phyloP scores from a whole-genome alignment of 306 rosid genomes.

The Boehmeria nivea region DNA sequence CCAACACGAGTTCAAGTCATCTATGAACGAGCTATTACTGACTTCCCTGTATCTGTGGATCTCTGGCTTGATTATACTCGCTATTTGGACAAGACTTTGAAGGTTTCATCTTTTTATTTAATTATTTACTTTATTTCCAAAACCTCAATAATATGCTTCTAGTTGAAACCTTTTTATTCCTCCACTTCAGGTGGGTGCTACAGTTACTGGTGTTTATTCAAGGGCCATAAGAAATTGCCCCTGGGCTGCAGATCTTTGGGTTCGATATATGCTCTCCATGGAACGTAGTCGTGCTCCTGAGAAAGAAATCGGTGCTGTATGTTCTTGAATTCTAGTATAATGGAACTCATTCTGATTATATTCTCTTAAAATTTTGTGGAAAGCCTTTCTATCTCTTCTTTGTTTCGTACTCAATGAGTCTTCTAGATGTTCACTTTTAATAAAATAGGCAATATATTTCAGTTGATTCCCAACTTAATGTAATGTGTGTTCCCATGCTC shows the following conservation, averaged over 20 bases:
- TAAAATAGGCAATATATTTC: neutral
- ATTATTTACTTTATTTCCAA: neutral
- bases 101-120: constrained; percentile 43
- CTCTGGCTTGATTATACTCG: constrained; percentile 85
- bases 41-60: constrained; percentile 69
- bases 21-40: constrained; percentile 79
- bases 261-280: constrained; percentile 63
- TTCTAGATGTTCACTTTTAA: neutral
- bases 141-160: constrained; percentile 1
- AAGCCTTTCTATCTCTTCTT: neutral
- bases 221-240: constrained; percentile 90
- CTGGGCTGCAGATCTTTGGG: constrained; percentile 91
- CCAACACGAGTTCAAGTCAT: constrained; percentile 75
- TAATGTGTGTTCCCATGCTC: no score
- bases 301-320: constrained; percentile 65
- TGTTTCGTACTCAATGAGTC: neutral
- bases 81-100: constrained; percentile 75
- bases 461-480: no score
- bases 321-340: constrained; percentile 17
- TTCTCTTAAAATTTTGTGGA: no score
- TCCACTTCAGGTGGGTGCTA: constrained; percentile 54
- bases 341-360: constrained; percentile 18
- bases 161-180: constrained; percentile 7
- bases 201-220: constrained; percentile 53
- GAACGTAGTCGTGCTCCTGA: constrained; percentile 78